Conservation (phyloP, 257 asterid genomes). For the Solanum clarkiae region DNA sequence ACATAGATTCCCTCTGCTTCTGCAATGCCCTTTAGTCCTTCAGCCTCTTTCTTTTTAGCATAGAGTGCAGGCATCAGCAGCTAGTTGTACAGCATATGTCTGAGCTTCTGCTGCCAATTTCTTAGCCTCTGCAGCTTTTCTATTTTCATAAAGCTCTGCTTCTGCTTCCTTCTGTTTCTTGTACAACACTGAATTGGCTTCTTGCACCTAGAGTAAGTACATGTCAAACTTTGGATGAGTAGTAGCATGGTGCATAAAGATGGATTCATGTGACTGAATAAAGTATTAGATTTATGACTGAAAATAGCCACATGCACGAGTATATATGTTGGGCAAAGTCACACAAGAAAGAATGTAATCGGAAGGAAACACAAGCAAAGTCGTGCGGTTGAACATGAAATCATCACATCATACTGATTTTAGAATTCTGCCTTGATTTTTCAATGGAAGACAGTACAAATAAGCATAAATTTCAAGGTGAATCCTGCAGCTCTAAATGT, state of each 20-base stretch:
- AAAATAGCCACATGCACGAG: background rate
- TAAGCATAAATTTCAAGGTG: background rate
- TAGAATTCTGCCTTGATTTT: background rate
- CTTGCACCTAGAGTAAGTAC: conserved; percentile 27
- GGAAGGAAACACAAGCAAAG: background rate
- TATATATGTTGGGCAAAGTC: background rate
- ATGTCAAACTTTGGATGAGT: background rate
- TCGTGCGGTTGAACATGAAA: background rate
- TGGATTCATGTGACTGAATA: background rate
- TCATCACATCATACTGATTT: background rate
- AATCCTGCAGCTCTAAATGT: background rate
- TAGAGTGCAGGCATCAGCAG: conserved; percentile 42
- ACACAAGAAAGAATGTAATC: background rate
- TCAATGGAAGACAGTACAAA: background rate
- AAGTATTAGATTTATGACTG: background rate
- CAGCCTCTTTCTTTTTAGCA: conserved; percentile 48
- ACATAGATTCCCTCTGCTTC: conserved; percentile 49
- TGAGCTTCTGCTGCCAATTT: conserved; percentile 43
- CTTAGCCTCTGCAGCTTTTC: conserved; percentile 37
- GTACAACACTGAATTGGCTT: conserved; percentile 62
- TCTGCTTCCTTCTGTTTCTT: conserved; percentile 49
- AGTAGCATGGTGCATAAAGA: background rate
- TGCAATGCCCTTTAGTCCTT: conserved; percentile 36
- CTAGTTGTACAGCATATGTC: conserved; percentile 17
- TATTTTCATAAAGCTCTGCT: conserved; percentile 35